Percentiles rank a stretch among this genome's conserved stretches.
Conservation (phyloP, 306 rosid genomes). For the Trichosanthes cucumerina region DNA sequence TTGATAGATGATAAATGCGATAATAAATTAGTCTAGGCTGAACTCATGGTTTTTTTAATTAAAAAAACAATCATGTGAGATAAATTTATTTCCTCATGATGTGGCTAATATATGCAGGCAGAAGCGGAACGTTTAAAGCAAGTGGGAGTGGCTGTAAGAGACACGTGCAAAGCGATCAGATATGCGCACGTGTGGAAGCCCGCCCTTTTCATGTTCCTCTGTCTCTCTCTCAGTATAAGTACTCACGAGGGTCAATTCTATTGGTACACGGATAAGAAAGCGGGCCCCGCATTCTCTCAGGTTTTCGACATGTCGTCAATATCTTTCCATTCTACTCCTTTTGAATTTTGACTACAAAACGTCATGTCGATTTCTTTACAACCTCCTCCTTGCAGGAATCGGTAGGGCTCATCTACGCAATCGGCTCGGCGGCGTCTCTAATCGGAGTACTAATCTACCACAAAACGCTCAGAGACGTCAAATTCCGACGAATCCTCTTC, state of each 20-base stretch:
- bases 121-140: constrained; percentile 12
- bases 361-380: neutral
- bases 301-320: constrained; percentile 12
- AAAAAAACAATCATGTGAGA: neutral
- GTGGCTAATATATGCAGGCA: constrained; percentile 15
- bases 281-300: constrained; percentile 82
- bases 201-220: constrained; percentile 54
- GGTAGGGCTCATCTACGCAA: constrained; percentile 58
- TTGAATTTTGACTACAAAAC: neutral
- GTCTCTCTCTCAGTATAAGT: constrained; percentile 43
- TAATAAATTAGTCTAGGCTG: too few species aligned
- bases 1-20: too few species aligned
- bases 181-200: constrained; percentile 74
- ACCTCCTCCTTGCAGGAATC: constrained; percentile 38
- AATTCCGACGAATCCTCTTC: constrained; percentile 43
- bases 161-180: constrained; percentile 43
- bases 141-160: constrained; percentile 29
- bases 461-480: constrained; percentile 46
- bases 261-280: constrained; percentile 72
- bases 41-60: neutral
- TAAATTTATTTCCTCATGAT: too few species aligned
- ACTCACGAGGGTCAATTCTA: constrained; percentile 75
- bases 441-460: constrained; percentile 72
- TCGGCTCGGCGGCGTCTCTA: constrained; percentile 63
- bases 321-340: neutral